phyloP scores from a whole-genome alignment of 2,329 filamentous ascomycete species.

The Beauveria brongniartii region DNA sequence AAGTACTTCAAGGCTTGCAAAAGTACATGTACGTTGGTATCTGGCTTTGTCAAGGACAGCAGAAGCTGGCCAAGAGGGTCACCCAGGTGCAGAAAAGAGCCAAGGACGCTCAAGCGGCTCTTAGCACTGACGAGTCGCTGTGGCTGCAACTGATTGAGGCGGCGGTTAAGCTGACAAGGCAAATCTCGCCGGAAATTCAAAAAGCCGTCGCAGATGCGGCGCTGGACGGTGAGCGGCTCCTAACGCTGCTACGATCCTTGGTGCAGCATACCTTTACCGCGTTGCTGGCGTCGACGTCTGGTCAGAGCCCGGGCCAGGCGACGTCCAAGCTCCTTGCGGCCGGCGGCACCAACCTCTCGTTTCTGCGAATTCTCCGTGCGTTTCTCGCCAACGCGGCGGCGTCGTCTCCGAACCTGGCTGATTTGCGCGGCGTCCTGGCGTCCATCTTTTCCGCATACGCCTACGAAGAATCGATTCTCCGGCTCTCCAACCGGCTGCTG shows the following conservation, averaged over 20 bases:
- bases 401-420: conserved; percentile 76
- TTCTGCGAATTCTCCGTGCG: conserved; percentile 78
- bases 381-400: conserved; percentile 78
- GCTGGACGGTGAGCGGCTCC: conserved; percentile 52
- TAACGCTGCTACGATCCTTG: conserved; percentile 61
- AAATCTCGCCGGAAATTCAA: conserved; percentile 49
- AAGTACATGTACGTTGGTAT: conserved; percentile 91
- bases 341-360: conserved; percentile 58
- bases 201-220: conserved; percentile 20
- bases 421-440: conserved; percentile 73
- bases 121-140: conserved; percentile 46
- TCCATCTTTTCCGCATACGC: conserved; percentile 94
- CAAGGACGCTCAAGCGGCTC: conserved; percentile 34
- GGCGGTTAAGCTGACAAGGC: conserved; percentile 55
- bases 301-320: conserved; percentile 26
- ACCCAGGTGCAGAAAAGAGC: conserved; percentile 44
- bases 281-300: conserved; percentile 67
- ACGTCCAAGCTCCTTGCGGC: conserved; percentile 28
- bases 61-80: conserved; percentile 46
- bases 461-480: conserved; percentile 85
- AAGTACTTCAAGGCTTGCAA: conserved; percentile 68
- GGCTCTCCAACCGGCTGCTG: conserved; percentile 75
- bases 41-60: conserved; percentile 88
- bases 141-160: conserved; percentile 56
- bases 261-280: conserved; percentile 90